Evolutionary conservation across 179 eudicot genomes (phyloP), one percentile per base, ranked within the genome.

Genomic region (Spergularia azorica): DNA sequence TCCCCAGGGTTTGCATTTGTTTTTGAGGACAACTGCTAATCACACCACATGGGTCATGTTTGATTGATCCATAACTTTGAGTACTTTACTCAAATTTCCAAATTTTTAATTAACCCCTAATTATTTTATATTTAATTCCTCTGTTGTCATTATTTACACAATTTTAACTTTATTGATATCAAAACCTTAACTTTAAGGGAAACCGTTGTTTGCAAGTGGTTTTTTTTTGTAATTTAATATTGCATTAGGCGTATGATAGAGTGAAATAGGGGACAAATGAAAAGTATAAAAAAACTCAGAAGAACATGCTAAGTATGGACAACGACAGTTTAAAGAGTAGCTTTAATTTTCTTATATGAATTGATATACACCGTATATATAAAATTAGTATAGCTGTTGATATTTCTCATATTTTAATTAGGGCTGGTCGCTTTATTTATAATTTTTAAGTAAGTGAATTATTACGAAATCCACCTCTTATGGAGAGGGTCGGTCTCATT

Each of bases 301-400:
- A 77, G 84, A 81, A 81, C 84, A 81, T 81, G 84, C 84, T 81
- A 81, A 78, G 84, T 81, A 54, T 77, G 81, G 84, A 77, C 84
- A 81, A 59, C 69, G 77, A 81, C 84, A 67, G 74, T 77, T 60
- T 77, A 41, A 72, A 67, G 77, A 67, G 39, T 81, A 68, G 81
- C 77, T 79, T 79, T 73, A 65, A 60, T 72, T 57, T 59, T 79
- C 51, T 67, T 62, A 67, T 76, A 38, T 54, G 41, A 11, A 66
- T 67, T 21, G 12, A 9, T 60, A 6, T 0, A 58, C 18, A 58
- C 5, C 18, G 18, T 58, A 0, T 58, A 58, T 66, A 2, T 41
- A 5, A 13, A 14, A 41, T 66, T 21, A 12, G 32, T 69, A 52
- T 63, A 54, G 38, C 2, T 12, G 59, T 64, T 63, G 65, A 57